These are phyloP conservation scores for Chaetoscypha palmicola DNA, from an alignment of 2,329 filamentous ascomycete species.

Conservation along the genomic window DNA sequence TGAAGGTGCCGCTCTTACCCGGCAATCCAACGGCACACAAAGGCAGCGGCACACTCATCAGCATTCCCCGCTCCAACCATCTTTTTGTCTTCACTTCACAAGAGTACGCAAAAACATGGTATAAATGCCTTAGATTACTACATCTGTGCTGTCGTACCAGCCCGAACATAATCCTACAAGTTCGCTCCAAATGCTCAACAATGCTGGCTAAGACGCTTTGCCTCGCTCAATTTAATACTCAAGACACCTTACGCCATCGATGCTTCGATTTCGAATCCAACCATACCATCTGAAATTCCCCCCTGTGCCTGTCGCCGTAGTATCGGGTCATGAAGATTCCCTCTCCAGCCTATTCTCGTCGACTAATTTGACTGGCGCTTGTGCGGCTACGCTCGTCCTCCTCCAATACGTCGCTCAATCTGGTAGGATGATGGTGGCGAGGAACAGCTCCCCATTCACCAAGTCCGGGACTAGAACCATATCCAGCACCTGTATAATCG, in stretches of 20 bases:
- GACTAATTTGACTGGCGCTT: constrained; percentile 40
- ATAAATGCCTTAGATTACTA: constrained; percentile 5
- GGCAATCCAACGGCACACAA: no score
- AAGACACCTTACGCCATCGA: constrained; percentile 8
- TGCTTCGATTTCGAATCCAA: no score
- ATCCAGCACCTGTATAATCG: constrained; percentile 62
- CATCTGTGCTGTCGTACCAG: constrained; percentile 7
- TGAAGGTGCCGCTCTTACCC: no score
- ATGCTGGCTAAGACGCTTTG: constrained; percentile 7
- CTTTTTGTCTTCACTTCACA: background rate
- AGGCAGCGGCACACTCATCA: no score
- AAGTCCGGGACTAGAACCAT: constrained; percentile 51
- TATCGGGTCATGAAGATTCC: no score
- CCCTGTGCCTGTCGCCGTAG: no score
- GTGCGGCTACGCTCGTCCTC: constrained; percentile 76
- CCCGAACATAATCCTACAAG: constrained; percentile 13
- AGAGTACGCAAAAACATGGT: background rate
- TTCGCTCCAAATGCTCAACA: constrained; percentile 1
- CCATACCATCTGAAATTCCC: no score
- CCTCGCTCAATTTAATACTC: constrained; percentile 10
- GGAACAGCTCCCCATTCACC: constrained; percentile 74
- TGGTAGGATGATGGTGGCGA: constrained; percentile 78
- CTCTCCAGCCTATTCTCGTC: constrained; percentile 12
- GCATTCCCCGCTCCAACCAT: constrained; percentile 13
- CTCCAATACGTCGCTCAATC: constrained; percentile 82